Base-by-base conservation (phyloP, 495 filamentous ascomycete genomes). In the Trichodelitschia bisporula region DNA sequence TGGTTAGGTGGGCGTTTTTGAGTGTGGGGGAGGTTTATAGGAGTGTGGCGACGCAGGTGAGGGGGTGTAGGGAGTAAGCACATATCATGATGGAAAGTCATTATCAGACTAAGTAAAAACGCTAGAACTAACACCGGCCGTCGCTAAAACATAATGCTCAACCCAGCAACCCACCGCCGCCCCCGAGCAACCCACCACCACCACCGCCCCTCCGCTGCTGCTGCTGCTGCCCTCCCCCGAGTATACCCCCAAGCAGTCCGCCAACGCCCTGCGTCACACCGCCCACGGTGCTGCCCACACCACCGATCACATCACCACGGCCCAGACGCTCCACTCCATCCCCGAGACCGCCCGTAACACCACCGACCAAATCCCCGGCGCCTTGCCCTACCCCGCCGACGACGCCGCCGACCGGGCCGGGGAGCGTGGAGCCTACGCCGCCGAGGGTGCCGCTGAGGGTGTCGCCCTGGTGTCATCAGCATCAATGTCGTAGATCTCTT, bases 1-100 rank as follows among this genome's bases (percentile, higher is more conserved):
- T 61, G 11, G 86, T 73, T 4, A 61, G 80, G 35, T 66, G 55
- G 41, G 90, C 74, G 44, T 66, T 64, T 2, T 35, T 73, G 27
- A 80, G 78, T 43, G 69, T 93, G 16, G 66, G 64, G 3, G 78
- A 90, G 41, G 66, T 93, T 8, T 97, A 95, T 62, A 84, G 89
- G 19, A n/a, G n/a, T n/a, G n/a, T n/a, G n/a, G n/a, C n/a, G n/a
- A n/a, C n/a, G n/a, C n/a, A n/a, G n/a, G n/a, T n/a, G n/a, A n/a
- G n/a, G n/a, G n/a, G n/a, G n/a, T n/a, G n/a, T n/a, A n/a, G n/a
- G n/a, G n/a, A n/a, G n/a, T n/a, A n/a, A n/a, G n/a, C n/a, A n/a
- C n/a, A n/a, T n/a, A n/a, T n/a, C n/a, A n/a, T n/a, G n/a, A n/a
- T n/a, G n/a, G n/a, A n/a, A n/a, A n/a, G n/a, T n/a, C n/a, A n/a